phyloP scores from a whole-genome alignment of 2,329 filamentous ascomycete genomes.

The Beauveria caledonica region DNA sequence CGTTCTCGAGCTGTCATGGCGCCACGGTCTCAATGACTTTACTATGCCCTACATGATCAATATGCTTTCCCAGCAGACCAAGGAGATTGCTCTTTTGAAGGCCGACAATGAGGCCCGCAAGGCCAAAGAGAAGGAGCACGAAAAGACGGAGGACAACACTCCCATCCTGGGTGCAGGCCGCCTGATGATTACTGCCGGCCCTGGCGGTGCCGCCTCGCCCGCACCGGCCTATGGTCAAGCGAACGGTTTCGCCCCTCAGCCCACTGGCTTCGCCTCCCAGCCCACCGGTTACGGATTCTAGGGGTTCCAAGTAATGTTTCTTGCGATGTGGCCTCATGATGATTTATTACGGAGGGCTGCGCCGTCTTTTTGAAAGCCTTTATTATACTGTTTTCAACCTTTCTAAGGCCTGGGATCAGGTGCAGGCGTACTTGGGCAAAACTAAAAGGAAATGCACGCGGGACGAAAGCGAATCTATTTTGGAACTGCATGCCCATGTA shows the following conservation, averaged over 20 bases:
- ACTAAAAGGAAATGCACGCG: not conserved
- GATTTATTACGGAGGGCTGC: not conserved
- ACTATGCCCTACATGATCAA: constrained; percentile 99
- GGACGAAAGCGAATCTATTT: constrained; percentile 5
- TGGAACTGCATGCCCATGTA: not conserved
- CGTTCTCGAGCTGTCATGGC: constrained; percentile 95
- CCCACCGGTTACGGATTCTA: constrained; percentile 69
- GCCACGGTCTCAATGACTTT: constrained; percentile 87
- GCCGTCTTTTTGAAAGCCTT: not conserved
- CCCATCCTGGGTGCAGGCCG: constrained; percentile 84
- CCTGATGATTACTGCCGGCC: constrained; percentile 93
- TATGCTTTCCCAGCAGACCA: constrained; percentile 83
- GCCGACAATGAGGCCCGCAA: constrained; percentile 96
- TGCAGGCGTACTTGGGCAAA: not conserved
- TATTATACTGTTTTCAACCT: not conserved
- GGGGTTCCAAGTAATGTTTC: constrained; percentile 11
- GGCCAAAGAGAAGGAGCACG: constrained; percentile 57
- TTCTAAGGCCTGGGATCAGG: not conserved
- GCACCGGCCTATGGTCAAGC: constrained; percentile 60
- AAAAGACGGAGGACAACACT: constrained; percentile 87
- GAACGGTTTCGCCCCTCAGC: constrained; percentile 81
- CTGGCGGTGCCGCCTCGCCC: constrained; percentile 51
- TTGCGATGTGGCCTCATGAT: not conserved
- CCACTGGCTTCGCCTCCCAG: constrained; percentile 86
- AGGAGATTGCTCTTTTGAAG: constrained; percentile 76